Evolutionary conservation across 495 filamentous ascomycete genomes (phyloP), one percentile per base, ranked within the genome.

Genomic region (Xylaria longipes): DNA sequence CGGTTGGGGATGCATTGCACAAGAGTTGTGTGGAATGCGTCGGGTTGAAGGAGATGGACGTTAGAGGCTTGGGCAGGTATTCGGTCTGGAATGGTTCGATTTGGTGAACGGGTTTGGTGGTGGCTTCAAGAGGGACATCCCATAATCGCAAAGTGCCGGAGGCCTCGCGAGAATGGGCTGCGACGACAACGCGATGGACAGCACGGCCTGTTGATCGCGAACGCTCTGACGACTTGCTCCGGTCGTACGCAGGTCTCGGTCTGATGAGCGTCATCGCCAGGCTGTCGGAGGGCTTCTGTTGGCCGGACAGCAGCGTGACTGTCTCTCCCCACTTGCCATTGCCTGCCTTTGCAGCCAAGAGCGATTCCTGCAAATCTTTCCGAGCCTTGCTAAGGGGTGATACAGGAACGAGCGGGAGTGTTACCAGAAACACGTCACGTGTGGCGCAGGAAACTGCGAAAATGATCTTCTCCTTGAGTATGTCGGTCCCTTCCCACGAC

Each of bases 381-480:
- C 86, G 75, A 11, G 79, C 76, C 71, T 89, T 89, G 75, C 84
- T 87, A 69, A 80, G 78, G 33, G 89, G 86, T 52, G 93, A 92
- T 6, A 93, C 93, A 14, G 93, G 93, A 11, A 84, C 84, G 43
- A 96, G 82, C 1, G 94, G 94, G 7, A 97, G 76, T 5, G 89
- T 91, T 15, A 96, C 80, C 41, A 97, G 80, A 64, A 88, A 89
- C 15, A 92, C 85, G 14, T 87, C 88, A 41, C 83, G 87, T 65
- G 93, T 92, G 8, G 91, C 86, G 77, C 93, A 95, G 0, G 92
- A 86, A 7, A 90, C 88, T 0, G 90, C 84, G 56, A 96, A 88
- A 12, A 96, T 86, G 68, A 95, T 89, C 60, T 87, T 89, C 45
- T 87, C 80, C 33, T 84, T 88, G 25, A 94, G 81, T 5, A 92